Evolutionary conservation across 768 basidiomycete genomes (phyloP).

Genomic region (Mycena pura): DNA sequence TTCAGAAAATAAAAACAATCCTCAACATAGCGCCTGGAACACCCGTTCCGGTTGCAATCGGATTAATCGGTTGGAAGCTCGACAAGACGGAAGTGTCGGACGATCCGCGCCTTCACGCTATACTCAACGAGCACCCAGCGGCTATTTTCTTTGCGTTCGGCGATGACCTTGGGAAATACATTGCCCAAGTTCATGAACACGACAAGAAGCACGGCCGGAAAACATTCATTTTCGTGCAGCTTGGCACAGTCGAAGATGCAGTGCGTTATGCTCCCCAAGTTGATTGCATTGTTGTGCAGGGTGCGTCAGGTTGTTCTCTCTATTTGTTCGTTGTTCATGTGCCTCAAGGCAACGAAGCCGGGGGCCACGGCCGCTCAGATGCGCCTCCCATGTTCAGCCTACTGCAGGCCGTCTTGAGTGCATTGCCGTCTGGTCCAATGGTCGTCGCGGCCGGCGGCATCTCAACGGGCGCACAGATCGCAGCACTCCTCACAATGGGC

Average conservation of each 20-base stretch:
- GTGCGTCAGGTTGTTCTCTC: slow-evolving; percentile 37
- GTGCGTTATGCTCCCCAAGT: slow-evolving; percentile 55
- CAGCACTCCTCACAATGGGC: slow-evolving; percentile 49
- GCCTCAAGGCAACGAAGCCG: slow-evolving; percentile 6
- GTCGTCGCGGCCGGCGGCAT: slow-evolving; percentile 59
- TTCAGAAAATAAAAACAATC: slow-evolving; percentile 44
- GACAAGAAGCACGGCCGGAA: slow-evolving; percentile 44
- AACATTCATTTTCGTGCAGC: slow-evolving; percentile 60
- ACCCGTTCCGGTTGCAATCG: slow-evolving; percentile 60
- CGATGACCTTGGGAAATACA: slow-evolving; percentile 54
- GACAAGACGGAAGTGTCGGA: slow-evolving; percentile 47
- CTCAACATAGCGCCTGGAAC: slow-evolving; percentile 39
- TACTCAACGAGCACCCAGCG: slow-evolving; percentile 52
- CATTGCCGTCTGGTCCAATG: slow-evolving; percentile 38
- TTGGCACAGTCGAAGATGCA: slow-evolving; percentile 57
- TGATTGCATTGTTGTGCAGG: slow-evolving; percentile 73
- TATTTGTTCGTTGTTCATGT: background rate
- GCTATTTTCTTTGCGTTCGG: slow-evolving; percentile 74
- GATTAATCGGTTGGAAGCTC: slow-evolving; percentile 63
- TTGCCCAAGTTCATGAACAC: slow-evolving; percentile 52
- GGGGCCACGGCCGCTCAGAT: slow-evolving; percentile 28
- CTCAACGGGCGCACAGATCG: slow-evolving; percentile 50
- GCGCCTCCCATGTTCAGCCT: slow-evolving; percentile 48
- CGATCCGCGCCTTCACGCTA: slow-evolving; percentile 45
- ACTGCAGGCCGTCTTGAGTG: slow-evolving; percentile 41